Conservation (phyloP, 2,329 filamentous ascomycete species). For the Lecanoromycetidae sp. region DNA sequence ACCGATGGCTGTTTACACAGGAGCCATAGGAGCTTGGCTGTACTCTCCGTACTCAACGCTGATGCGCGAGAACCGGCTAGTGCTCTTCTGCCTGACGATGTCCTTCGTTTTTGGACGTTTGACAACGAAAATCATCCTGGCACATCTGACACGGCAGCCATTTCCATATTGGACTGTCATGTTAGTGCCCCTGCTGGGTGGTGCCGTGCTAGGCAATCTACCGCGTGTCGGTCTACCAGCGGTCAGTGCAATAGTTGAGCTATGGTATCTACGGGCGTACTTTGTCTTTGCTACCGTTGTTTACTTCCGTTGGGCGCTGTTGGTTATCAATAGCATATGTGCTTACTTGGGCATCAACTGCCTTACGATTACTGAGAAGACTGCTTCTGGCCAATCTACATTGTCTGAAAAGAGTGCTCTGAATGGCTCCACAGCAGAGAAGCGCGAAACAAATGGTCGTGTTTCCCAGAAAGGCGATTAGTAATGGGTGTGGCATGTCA, state of each 20-base stretch:
- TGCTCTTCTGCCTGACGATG: slow-evolving; percentile 85
- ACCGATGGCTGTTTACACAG: slow-evolving; percentile 71
- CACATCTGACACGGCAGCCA: slow-evolving; percentile 81
- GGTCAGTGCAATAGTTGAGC: slow-evolving; percentile 54
- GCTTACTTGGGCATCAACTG: slow-evolving; percentile 88
- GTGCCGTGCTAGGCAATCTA: slow-evolving; percentile 70
- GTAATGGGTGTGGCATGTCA: background rate
- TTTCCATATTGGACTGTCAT: slow-evolving; percentile 97
- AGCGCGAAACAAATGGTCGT: background rate
- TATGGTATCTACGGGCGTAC: slow-evolving; percentile 73
- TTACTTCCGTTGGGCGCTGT: slow-evolving; percentile 84
- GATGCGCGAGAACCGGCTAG: slow-evolving; percentile 70
- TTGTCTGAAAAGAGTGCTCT: background rate
- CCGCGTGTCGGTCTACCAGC: slow-evolving; percentile 61
- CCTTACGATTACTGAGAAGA: slow-evolving; percentile 56
- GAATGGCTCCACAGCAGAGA: slow-evolving; percentile 1
- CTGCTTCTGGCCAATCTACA: slow-evolving; percentile 9
- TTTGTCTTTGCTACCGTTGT: slow-evolving; percentile 71
- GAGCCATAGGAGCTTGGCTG: slow-evolving; percentile 68
- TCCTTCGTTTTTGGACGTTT: slow-evolving; percentile 96
- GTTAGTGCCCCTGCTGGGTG: slow-evolving; percentile 73
- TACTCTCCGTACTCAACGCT: slow-evolving; percentile 79
- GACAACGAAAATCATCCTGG: slow-evolving; percentile 98
- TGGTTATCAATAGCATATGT: slow-evolving; percentile 87
- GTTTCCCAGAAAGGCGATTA: slow-evolving; percentile 6